A percentile compares a stretch with the other conserved stretches of the same genome.
Evolutionary conservation across 2,329 filamentous ascomycete genomes (phyloP).

Genomic region (Lasiodiplodia gonubiensis): DNA sequence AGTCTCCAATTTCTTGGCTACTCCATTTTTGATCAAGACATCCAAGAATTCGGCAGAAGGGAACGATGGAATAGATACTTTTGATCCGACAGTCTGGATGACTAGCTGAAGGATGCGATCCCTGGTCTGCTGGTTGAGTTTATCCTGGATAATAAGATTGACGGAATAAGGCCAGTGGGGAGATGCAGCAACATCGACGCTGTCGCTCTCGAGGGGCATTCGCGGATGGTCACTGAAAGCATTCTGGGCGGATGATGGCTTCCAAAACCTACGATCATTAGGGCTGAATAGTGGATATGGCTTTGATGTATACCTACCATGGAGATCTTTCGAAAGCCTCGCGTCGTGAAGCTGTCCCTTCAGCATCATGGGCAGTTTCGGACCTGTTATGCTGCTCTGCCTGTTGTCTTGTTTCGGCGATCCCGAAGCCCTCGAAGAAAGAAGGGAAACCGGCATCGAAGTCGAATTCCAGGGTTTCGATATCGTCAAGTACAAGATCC

Average conservation of each 20-base stretch:
- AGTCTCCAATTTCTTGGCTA: constrained; percentile 40
- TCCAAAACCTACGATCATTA: constrained; percentile 35
- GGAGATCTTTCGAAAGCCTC: constrained; percentile 17
- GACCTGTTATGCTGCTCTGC: not conserved
- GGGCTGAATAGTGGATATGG: too few species aligned
- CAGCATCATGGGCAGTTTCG: not conserved
- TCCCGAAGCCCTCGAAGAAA: not conserved
- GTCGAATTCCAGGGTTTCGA: constrained; percentile 32
- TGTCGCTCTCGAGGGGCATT: constrained; percentile 37
- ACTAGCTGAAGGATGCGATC: constrained; percentile 42
- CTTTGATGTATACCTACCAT: not conserved
- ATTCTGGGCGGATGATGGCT: constrained; percentile 38
- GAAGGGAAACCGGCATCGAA: not conserved
- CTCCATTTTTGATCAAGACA: constrained; percentile 40
- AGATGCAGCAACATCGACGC: constrained; percentile 38
- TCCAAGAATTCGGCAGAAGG: constrained; percentile 40
- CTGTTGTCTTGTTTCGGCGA: constrained; percentile 9
- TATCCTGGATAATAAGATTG: constrained; percentile 36
- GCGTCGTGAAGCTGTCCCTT: not conserved
- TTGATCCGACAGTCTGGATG: constrained; percentile 37
- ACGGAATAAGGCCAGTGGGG: constrained; percentile 39
- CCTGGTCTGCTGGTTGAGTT: constrained; percentile 33
- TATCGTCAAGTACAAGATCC: constrained; percentile 33
- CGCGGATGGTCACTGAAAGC: constrained; percentile 39
- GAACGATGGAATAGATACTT: constrained; percentile 40